Evolutionary conservation across 306 rosid genomes (phyloP).

Genomic region (Trifolium dubium): DNA sequence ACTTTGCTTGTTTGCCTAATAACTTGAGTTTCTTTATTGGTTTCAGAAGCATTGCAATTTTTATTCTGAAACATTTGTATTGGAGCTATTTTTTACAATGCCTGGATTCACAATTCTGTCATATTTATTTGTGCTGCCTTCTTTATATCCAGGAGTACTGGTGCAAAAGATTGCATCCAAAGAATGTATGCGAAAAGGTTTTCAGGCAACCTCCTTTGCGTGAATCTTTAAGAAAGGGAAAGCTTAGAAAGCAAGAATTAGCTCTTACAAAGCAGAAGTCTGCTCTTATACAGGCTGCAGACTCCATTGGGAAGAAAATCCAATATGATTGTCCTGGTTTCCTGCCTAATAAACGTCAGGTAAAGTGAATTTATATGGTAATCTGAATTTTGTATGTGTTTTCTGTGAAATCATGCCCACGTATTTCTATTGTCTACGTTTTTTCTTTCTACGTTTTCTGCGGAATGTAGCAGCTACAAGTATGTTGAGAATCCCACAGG

Average conservation of each 20-base stretch:
- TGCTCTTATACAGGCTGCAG: constrained; percentile 81
- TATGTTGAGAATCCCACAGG: not conserved
- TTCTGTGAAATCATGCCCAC: not conserved
- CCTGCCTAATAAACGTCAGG: constrained; percentile 91
- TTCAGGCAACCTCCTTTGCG: constrained; percentile 92
- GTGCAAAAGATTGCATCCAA: constrained; percentile 96
- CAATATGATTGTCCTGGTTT: constrained; percentile 95
- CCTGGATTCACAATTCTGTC: constrained; percentile 26
- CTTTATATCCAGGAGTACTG: constrained; percentile 77
- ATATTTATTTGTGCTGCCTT: constrained; percentile 30
- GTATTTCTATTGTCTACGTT: not conserved
- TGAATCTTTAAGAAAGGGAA: constrained; percentile 80
- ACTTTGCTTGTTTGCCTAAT: constrained; percentile 25
- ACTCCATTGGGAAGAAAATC: constrained; percentile 83
- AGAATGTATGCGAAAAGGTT: constrained; percentile 94
- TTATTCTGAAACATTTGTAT: constrained; percentile 10
- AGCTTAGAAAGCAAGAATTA: constrained; percentile 77
- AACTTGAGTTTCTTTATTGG: constrained; percentile 24
- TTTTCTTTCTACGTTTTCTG: not conserved
- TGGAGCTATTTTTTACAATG: constrained; percentile 32
- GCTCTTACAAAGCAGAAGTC: constrained; percentile 74
- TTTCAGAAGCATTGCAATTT: constrained; percentile 32
- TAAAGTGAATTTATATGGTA: constrained; percentile 40
- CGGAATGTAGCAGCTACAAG: not conserved
- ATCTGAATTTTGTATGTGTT: constrained; percentile 19